These are phyloP conservation scores for Metschnikowia proteae DNA, from an alignment of 805 yeast genomes.

Conservation along the genomic window DNA sequence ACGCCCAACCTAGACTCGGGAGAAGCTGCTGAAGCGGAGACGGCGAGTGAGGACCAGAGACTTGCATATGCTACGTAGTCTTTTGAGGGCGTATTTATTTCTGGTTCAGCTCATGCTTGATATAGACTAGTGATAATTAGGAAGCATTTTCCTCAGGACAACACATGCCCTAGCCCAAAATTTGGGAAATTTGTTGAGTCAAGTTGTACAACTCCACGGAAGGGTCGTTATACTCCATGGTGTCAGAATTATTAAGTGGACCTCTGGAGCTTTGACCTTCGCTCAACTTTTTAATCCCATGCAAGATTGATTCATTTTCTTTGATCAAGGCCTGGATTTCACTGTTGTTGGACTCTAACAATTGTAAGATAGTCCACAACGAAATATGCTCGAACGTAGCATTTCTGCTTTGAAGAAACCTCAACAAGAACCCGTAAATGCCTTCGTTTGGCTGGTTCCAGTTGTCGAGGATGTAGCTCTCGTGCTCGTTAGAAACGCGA, in stretches of 20 bases:
- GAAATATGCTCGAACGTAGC: conserved; percentile 98
- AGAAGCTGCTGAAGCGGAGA: background rate
- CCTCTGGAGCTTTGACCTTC: conserved; percentile 29
- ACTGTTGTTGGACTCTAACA: conserved; percentile 78
- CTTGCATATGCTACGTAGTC: background rate
- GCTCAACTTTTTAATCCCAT: conserved; percentile 50
- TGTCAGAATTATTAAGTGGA: conserved; percentile 9
- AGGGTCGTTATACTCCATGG: conserved; percentile 54
- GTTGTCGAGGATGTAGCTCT: conserved; percentile 63
- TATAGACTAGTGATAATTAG: background rate
- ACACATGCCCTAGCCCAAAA: conserved; percentile 30
- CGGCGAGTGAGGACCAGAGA: background rate
- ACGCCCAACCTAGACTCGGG: background rate
- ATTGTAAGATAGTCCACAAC: conserved; percentile 91
- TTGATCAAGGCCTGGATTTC: conserved; percentile 56
- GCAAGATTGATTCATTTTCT: conserved; percentile 49
- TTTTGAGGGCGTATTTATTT: background rate
- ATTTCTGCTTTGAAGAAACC: conserved; percentile 78
- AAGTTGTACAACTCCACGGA: conserved; percentile 61
- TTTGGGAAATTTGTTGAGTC: conserved; percentile 64
- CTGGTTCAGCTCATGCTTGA: background rate
- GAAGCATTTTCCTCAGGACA: background rate
- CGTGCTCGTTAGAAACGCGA: conserved; percentile 73
- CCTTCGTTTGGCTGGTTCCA: conserved; percentile 86
- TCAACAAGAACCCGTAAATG: conserved; percentile 72